Conservation (phyloP, 23 red algal species). For the Porphyridium purpureum region DNA sequence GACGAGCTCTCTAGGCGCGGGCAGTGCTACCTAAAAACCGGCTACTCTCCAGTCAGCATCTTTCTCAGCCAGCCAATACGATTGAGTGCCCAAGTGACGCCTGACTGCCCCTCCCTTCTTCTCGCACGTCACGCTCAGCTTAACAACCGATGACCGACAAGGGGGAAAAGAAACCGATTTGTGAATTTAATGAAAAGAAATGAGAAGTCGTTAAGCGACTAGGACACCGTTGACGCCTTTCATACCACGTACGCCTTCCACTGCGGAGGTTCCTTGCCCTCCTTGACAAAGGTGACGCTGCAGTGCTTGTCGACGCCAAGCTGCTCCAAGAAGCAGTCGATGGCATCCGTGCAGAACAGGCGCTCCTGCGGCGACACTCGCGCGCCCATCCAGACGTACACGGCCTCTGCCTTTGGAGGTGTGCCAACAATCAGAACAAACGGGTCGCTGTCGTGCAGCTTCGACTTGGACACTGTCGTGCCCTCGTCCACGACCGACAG, state of each 20-base stretch:
- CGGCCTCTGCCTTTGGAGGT: constrained; percentile 1
- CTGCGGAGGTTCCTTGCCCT: background rate
- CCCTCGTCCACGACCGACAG: background rate
- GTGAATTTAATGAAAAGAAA: too few species aligned
- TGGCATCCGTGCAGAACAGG: background rate
- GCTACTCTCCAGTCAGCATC: too few species aligned
- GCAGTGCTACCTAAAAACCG: too few species aligned
- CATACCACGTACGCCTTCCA: background rate
- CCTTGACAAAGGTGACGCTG: background rate
- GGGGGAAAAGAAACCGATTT: too few species aligned
- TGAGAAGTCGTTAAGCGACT: too few species aligned
- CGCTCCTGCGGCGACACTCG: background rate
- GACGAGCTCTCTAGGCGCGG: too few species aligned
- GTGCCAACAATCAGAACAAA: background rate
- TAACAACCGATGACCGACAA: too few species aligned
- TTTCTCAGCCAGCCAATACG: too few species aligned
- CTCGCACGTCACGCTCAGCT: too few species aligned
- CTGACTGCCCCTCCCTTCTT: too few species aligned
- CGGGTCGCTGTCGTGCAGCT: background rate
- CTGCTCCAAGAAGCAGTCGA: background rate
- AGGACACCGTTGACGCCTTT: too few species aligned
- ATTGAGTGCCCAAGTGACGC: too few species aligned
- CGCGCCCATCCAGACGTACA: background rate
- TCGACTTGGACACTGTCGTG: background rate
- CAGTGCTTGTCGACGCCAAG: background rate